These are phyloP conservation scores for Penicillium sp. DNA, from an alignment of 2,329 filamentous ascomycete species.

Conservation along the genomic window DNA sequence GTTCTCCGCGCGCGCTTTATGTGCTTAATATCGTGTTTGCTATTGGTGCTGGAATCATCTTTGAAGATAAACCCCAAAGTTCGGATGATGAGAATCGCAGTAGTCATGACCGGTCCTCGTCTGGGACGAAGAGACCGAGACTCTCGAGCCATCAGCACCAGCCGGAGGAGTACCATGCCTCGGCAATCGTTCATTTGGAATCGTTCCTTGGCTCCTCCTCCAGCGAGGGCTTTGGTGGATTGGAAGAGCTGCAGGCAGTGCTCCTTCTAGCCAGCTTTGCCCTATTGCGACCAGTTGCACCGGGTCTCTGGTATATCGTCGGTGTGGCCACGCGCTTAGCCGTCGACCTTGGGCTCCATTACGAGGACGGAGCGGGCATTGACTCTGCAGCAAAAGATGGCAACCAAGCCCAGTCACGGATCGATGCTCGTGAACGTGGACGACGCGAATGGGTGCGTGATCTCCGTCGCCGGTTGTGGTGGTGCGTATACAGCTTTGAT, in stretches of 20 bases:
- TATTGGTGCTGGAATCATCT: constrained; percentile 89
- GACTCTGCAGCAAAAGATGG: constrained; percentile 48
- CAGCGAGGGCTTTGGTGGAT: constrained; percentile 69
- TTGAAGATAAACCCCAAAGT: constrained; percentile 52
- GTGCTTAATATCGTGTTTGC: constrained; percentile 96
- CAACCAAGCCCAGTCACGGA: constrained; percentile 34
- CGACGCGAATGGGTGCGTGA: constrained; percentile 82
- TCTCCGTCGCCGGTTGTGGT: constrained; percentile 84
- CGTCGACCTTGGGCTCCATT: constrained; percentile 87
- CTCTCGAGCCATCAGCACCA: constrained; percentile 64
- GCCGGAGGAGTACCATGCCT: constrained; percentile 94
- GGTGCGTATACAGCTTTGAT: constrained; percentile 95
- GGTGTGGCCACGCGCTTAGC: constrained; percentile 88
- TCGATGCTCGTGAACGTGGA: constrained; percentile 59
- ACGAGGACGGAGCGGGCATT: constrained; percentile 77
- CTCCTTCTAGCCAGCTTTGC: constrained; percentile 88
- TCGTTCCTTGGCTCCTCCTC: constrained; percentile 68
- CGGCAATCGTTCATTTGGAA: constrained; percentile 88
- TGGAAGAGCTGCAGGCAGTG: constrained; percentile 93
- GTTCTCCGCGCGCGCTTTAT: constrained; percentile 81
- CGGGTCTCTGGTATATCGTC: constrained; percentile 95
- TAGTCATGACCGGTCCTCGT: constrained; percentile 27
- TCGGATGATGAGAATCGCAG: constrained; percentile 27
- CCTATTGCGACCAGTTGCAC: constrained; percentile 83
- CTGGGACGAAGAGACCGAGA: constrained; percentile 52